Evolutionary conservation across 139 green algal species (phyloP).

Genomic region (Tetraselmis chui): DNA sequence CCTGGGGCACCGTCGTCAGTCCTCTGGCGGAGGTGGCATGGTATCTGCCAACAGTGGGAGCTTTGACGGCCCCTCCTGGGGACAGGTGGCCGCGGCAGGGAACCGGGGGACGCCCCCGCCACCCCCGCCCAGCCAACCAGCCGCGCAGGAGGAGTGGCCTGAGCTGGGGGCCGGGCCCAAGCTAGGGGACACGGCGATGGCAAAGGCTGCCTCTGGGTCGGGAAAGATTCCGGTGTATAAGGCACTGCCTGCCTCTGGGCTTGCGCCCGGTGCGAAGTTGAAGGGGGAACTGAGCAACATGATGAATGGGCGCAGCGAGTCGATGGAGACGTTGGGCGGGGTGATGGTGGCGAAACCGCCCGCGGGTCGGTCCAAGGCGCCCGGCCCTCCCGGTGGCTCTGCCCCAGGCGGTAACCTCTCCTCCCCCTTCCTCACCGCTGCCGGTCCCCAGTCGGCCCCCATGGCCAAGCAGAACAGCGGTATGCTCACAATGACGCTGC

Average conservation of each 20-base stretch:
- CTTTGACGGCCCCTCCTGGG: not conserved
- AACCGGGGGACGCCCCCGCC: not conserved
- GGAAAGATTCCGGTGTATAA: not conserved
- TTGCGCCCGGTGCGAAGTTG: not conserved
- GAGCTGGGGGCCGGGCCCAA: not conserved
- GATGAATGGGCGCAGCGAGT: not conserved
- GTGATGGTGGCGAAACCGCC: not conserved
- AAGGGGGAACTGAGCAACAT: not conserved
- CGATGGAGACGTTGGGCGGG: not conserved
- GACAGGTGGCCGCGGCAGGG: not conserved
- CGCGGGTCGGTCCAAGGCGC: not conserved
- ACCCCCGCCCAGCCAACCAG: not conserved
- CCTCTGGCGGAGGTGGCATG: not conserved
- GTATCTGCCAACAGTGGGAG: not conserved
- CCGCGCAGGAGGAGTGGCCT: not conserved
- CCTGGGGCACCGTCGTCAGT: not conserved
- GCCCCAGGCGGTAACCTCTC: not conserved
- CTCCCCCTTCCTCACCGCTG: not conserved
- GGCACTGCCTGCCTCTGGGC: not conserved
- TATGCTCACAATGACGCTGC: not conserved
- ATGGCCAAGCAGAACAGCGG: not conserved
- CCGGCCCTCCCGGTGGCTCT: not conserved
- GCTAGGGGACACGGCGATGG: not conserved
- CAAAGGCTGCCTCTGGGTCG: not conserved
- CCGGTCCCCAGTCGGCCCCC: not conserved